A percentile compares a stretch with the other conserved stretches of the same genome.
Evolutionary conservation across 1,284 basidiomycete species (phyloP).

Genomic region (Fomitopsis betulina): DNA sequence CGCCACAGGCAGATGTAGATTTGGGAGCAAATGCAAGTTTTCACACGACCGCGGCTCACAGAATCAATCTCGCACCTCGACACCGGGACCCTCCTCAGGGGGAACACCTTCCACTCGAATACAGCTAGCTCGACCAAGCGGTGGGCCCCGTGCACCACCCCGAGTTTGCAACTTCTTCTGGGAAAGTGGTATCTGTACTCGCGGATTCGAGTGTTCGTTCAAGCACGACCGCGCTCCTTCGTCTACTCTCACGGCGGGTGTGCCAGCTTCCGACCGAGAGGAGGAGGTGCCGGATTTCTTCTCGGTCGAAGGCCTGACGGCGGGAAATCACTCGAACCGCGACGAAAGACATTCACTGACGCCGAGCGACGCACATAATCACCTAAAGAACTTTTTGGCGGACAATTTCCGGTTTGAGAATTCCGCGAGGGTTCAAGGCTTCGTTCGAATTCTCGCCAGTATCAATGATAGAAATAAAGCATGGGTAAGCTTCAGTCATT

Average conservation of each 20-base stretch:
- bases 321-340: conserved; percentile 11
- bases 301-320: conserved; percentile 40
- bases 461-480: conserved; percentile 40
- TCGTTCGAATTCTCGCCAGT: conserved; percentile 43
- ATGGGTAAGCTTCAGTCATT: conserved; percentile 40
- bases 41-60: conserved; percentile 13
- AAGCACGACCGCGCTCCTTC: conserved; percentile 30
- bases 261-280: background rate
- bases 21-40: conserved; percentile 13
- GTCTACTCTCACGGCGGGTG: background rate
- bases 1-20: conserved; percentile 5
- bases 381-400: conserved; percentile 39
- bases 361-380: conserved; percentile 48
- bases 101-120: background rate
- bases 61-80: background rate
- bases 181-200: conserved; percentile 43
- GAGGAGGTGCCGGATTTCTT: conserved; percentile 37
- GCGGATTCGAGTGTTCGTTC: conserved; percentile 44
- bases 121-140: background rate
- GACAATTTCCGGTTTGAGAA: conserved; percentile 42
- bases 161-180: conserved; percentile 51
- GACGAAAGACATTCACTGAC: conserved; percentile 31
- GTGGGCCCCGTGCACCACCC: conserved; percentile 22
- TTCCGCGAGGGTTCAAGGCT: conserved; percentile 41
- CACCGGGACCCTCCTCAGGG: background rate